phyloP scores from a whole-genome alignment of 345 rosid genomes.

The Punica granatum region DNA sequence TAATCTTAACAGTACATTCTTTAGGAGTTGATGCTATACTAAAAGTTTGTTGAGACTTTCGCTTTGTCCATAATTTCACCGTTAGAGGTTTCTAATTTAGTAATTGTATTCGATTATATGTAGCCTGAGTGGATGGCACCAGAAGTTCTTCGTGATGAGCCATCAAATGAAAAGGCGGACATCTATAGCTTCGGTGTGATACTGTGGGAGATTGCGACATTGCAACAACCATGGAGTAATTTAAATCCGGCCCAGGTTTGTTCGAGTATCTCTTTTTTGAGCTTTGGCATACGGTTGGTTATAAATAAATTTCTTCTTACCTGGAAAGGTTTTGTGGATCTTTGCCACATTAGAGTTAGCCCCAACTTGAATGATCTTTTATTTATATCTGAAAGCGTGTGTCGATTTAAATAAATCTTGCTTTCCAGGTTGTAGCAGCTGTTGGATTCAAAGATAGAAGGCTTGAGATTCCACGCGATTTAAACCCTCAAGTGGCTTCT shows the following conservation, averaged over 20 bases:
- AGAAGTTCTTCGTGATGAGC: constrained; percentile 95
- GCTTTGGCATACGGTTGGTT: too few relatives aligned
- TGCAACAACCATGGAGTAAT: constrained; percentile 95
- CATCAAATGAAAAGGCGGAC: constrained; percentile 92
- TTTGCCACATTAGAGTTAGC: not conserved
- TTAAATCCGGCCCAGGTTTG: constrained; percentile 97
- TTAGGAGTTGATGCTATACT: not conserved
- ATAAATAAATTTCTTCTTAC: not conserved
- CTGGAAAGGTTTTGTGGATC: not conserved
- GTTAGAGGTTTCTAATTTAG: not conserved
- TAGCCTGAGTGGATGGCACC: constrained; percentile 99
- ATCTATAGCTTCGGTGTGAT: constrained; percentile 95
- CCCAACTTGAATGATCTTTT: not conserved
- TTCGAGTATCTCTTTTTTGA: constrained; percentile 4
- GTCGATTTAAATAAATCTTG: not conserved
- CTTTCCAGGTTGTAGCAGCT: constrained; percentile 90
- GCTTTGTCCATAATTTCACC: not conserved
- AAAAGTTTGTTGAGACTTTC: not conserved
- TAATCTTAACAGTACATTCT: constrained; percentile 6
- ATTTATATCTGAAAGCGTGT: not conserved
- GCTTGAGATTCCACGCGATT: constrained; percentile 80
- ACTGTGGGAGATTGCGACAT: constrained; percentile 93
- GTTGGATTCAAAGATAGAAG: constrained; percentile 91
- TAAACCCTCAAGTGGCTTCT: constrained; percentile 75
- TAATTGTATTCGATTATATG: constrained; percentile 12